These are phyloP conservation scores for Solanum pennellii DNA, from an alignment of 257 asterid genomes.

Conservation along the genomic window DNA sequence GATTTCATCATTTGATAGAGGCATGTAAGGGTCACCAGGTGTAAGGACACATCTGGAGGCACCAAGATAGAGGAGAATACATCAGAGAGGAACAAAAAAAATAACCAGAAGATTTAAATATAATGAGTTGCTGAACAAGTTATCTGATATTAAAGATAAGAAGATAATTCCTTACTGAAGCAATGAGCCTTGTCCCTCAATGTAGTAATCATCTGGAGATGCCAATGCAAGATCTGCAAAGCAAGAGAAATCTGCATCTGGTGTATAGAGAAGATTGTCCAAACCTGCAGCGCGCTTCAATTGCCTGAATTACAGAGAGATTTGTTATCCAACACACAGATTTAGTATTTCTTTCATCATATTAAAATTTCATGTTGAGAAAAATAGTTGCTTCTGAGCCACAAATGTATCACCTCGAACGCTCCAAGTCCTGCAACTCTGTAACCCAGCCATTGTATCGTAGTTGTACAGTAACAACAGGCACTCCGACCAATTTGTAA, in stretches of 20 bases:
- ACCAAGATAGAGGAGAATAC: conserved; percentile 1
- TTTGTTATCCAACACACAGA: not conserved
- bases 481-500: conserved; percentile 88
- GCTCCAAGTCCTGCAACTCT: conserved; percentile 83
- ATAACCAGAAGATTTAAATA: not conserved
- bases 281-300: conserved; percentile 67
- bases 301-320: conserved; percentile 44
- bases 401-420: conserved; percentile 45
- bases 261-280: conserved; percentile 91
- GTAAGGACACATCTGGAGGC: conserved; percentile 82
- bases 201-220: conserved; percentile 86
- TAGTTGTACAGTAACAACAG: conserved; percentile 93
- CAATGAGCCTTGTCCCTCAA: conserved; percentile 92
- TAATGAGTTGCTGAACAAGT: not conserved
- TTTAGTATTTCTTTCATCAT: not conserved
- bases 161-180: conserved; percentile 62
- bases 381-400: not conserved
- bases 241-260: conserved; percentile 98
- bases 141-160: not conserved
- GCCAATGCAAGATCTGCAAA: conserved; percentile 95
- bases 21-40: conserved; percentile 99
- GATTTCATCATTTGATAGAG: conserved; percentile 76
- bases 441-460: conserved; percentile 99
- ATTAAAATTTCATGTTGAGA: not conserved
- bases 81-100: not conserved